Percentiles rank a stretch among this genome's conserved stretches.
phyloP scores from a whole-genome alignment of 805 yeast species.

The Pichia cephalocereana region DNA sequence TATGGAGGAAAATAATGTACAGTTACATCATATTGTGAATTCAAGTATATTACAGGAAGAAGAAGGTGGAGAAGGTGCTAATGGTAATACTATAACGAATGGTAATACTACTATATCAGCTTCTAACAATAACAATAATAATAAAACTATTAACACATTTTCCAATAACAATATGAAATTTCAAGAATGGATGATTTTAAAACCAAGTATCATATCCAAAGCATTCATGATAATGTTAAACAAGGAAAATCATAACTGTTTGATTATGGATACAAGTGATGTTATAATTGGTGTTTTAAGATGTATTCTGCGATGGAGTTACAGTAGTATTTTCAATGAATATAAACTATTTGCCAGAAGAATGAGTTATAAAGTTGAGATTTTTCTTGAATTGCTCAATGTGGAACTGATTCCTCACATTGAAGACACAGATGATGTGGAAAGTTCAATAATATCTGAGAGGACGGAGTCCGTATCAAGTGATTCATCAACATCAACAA shows the following conservation, averaged over 20 bases:
- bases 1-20: slow-evolving; percentile 47
- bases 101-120: neutral
- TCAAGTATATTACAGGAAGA: slow-evolving; percentile 17
- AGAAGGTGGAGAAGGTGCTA: slow-evolving; percentile 9
- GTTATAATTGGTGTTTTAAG: slow-evolving; percentile 75
- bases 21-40: slow-evolving; percentile 35
- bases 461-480: neutral
- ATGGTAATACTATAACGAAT: neutral
- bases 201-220: slow-evolving; percentile 51
- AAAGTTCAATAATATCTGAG: neutral
- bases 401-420: slow-evolving; percentile 40
- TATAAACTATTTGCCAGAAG: slow-evolving; percentile 68
- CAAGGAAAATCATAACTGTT: slow-evolving; percentile 51
- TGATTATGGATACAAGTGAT: slow-evolving; percentile 72
- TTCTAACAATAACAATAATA: slow-evolving; percentile 1
- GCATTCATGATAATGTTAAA: slow-evolving; percentile 62
- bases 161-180: slow-evolving; percentile 13
- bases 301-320: slow-evolving; percentile 81
- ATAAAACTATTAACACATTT: neutral
- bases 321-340: slow-evolving; percentile 75
- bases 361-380: slow-evolving; percentile 72
- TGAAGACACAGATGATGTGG: slow-evolving; percentile 4
- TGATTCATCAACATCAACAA: no score
- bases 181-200: slow-evolving; percentile 67
- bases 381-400: slow-evolving; percentile 66